phyloP scores from a whole-genome alignment of 768 basidiomycete genomes.

The Kwoniella sp. region DNA sequence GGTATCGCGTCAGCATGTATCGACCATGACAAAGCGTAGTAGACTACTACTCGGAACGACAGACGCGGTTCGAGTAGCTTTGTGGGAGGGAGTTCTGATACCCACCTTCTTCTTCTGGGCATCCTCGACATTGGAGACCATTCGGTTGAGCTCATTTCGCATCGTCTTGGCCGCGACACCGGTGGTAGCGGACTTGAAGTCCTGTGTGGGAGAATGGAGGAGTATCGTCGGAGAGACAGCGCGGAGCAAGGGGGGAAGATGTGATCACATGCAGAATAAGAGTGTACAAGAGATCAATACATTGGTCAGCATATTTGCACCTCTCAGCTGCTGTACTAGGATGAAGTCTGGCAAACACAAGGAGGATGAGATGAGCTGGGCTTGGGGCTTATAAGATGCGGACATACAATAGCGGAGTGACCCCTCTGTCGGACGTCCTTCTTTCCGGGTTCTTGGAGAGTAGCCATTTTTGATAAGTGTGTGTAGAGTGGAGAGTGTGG shows the following conservation, averaged over 20 bases:
- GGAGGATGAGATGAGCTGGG: not conserved
- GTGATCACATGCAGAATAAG: too few species aligned
- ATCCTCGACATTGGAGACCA: conserved; percentile 84
- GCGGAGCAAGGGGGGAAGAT: not conserved
- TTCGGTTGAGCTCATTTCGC: conserved; percentile 94
- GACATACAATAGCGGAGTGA: conserved; percentile 48
- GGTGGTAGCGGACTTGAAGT: conserved; percentile 97
- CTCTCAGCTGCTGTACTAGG: too few species aligned
- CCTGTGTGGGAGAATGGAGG: conserved; percentile 24
- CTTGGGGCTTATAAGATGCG: not conserved
- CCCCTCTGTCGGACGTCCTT: conserved; percentile 47
- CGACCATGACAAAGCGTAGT: not conserved
- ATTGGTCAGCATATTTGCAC: too few species aligned
- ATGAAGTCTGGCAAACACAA: too few species aligned
- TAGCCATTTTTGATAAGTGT: conserved; percentile 33
- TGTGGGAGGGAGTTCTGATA: not conserved
- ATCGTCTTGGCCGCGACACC: conserved; percentile 92
- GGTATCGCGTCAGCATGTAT: not conserved
- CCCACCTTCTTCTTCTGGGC: conserved; percentile 76
- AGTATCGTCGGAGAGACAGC: not conserved
- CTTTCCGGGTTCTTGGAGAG: conserved; percentile 32
- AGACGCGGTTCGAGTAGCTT: not conserved
- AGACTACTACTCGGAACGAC: too few species aligned
- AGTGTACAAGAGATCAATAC: not conserved
- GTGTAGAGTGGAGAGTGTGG: not conserved